A percentile compares a stretch with the other conserved stretches of the same genome.
Conservation (phyloP, 1,139 yeast species). For the Kurtzmaniella quercitrusa region DNA sequence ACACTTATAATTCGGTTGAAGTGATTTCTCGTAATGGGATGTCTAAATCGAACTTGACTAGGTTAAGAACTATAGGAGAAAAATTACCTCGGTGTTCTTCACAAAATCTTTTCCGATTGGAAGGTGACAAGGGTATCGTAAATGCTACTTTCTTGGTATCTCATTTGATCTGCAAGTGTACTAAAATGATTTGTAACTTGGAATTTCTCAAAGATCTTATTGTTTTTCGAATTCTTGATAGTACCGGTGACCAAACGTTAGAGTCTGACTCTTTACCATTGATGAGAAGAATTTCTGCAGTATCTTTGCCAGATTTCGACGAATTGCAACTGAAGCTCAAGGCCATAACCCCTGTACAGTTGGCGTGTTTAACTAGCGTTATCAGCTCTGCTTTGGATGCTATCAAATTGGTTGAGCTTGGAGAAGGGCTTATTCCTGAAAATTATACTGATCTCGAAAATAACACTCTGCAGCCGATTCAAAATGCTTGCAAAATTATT, state of each 20-base stretch:
- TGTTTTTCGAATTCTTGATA: conserved; percentile 4
- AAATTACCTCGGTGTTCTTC: conserved; percentile 12
- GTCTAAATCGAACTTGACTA: conserved; percentile 14
- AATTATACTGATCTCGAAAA: conserved; percentile 15
- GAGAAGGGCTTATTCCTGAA: conserved; percentile 21
- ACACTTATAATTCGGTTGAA: conserved; percentile 12
- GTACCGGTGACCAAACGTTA: neutral
- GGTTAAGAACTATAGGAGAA: conserved; percentile 13
- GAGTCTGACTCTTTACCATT: conserved; percentile 8
- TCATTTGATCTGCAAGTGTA: conserved; percentile 19
- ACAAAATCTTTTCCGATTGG: conserved; percentile 1
- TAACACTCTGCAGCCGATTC: neutral
- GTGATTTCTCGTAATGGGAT: conserved; percentile 20
- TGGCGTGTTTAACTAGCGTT: conserved; percentile 16
- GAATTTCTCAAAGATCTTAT: conserved; percentile 3
- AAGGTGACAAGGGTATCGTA: conserved; percentile 16
- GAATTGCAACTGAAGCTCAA: conserved; percentile 13
- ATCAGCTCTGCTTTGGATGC: conserved; percentile 12
- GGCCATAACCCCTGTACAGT: conserved; percentile 15
- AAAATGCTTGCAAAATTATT: conserved; percentile 6
- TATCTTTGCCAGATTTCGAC: conserved; percentile 16
- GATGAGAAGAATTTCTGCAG: conserved; percentile 15
- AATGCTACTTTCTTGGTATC: conserved; percentile 26
- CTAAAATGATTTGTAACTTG: conserved; percentile 19
- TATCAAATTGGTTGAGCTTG: conserved; percentile 23